Evolutionary conservation across 192 early-diverging fungal genomes (phyloP), one percentile per base, ranked within the genome.

Genomic region (Gamsiella multidivaricata): DNA sequence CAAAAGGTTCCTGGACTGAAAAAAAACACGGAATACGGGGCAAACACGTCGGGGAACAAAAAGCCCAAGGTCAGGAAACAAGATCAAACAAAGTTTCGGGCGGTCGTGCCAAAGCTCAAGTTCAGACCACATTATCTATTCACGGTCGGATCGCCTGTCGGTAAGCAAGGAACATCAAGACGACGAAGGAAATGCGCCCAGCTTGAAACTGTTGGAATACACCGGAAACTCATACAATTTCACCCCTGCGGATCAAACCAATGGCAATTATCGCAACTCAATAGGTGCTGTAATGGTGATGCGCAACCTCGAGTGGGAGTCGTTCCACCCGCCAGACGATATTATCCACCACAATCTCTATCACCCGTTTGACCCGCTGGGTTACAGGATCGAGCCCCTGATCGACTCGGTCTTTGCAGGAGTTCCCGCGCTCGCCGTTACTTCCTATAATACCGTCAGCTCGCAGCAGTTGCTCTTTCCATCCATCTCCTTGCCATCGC

Each of bases 301-400:
- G 65, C 82, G 91, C 4, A 86, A 90, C 47, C 83, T 88, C 18
- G 65, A 64, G 11, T 86, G 89, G 34, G 55, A 43, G 14, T 61
- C 83, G 15, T 91, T 87, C 52, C 65, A 85, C 31, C 89, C 89
- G 15, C 80, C 81, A 45, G 74, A 80, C 28, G 62, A 79, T 33
- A 86, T 88, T 46, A 75, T 83, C 15, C 88, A 85, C 65, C 88
- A 91, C 82, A 93, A 93, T 57, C 81, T 93, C 37, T 93, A 91
- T 63, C 91, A 93, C 49, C 90, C 90, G 2, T 91, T 90, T 59
- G 91, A 93, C 50, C 91, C 91, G 12, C 81, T 93, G 20, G 91
- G 86, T 2, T 91, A 93, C 74, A 85, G 90, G 34, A 86, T 88
- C 32, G 91, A 93, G 65, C 90, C 91, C 5, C 66, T 93, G 47